Conservation (phyloP, 129 eudicot genomes). For the Gnaphalium uliginosum region DNA sequence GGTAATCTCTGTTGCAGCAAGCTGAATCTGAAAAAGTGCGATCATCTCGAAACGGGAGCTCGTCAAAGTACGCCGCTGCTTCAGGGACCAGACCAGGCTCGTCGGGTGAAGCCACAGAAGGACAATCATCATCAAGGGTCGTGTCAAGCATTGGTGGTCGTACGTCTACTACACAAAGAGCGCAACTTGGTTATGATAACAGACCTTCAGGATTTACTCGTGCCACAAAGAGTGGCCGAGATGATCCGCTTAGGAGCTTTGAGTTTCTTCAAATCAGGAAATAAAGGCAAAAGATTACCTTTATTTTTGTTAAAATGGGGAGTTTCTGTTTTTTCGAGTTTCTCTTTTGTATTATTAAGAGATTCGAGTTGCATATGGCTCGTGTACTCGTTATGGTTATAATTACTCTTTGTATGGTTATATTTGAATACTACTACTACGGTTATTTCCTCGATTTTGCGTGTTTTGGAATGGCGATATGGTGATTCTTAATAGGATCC, state of each 20-base stretch:
- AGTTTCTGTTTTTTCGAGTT: conserved; percentile 22
- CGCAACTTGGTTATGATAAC: conserved; percentile 54
- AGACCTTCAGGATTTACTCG: conserved; percentile 61
- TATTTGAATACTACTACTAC: conserved; percentile 26
- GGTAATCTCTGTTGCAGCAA: conserved; percentile 44
- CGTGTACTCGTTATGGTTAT: conserved; percentile 20
- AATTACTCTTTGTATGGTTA: conserved; percentile 28
- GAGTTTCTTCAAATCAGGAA: conserved; percentile 91
- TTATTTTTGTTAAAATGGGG: conserved; percentile 8
- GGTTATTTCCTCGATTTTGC: conserved; percentile 10
- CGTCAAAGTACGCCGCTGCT: conserved; percentile 57
- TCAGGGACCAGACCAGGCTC: conserved; percentile 66
- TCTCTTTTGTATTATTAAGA: neutral
- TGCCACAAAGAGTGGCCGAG: conserved; percentile 53
- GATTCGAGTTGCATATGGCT: conserved; percentile 16
- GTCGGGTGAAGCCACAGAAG: conserved; percentile 62
- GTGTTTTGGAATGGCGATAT: neutral
- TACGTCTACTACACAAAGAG: conserved; percentile 60
- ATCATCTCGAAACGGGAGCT: conserved; percentile 64
- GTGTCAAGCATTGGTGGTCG: conserved; percentile 64
- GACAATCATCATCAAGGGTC: conserved; percentile 43
- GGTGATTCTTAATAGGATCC: neutral
- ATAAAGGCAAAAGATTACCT: conserved; percentile 34
- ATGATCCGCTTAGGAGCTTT: conserved; percentile 88
- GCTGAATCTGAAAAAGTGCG: conserved; percentile 64